Base-by-base conservation (phyloP, 805 yeast species). In the Metschnikowia aberdeeniae region DNA sequence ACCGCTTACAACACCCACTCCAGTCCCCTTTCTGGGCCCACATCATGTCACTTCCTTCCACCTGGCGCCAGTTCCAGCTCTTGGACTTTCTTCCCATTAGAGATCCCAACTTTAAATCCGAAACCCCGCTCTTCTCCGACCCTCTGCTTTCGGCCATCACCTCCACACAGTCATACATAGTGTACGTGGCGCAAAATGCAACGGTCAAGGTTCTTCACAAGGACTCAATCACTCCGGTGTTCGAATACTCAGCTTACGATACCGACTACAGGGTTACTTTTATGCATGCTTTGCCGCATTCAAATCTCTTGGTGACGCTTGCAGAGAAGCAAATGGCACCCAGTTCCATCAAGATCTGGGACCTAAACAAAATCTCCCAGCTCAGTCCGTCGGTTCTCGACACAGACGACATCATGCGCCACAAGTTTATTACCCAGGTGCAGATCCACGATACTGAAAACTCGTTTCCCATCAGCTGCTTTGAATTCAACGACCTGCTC, bases 1-100 rank as follows among this genome's bases (percentile, higher is more conserved):
- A 3, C 26, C 26, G 8, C 26, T 22, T 22, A 22, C 32, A 29
- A 14, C 12, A 33, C 36, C n/a, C n/a, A 10, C 36, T 2, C 12
- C 19, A 33, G 12, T 12, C 36, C 43, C 34, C 43, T 8, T 6
- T 11, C 4, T 12, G 30, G 31, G 36, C 29, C n/a, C 29, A 12
- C 12, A 27, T 9, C 43, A 53, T 56, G 61, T 47, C 55, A 26
- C 49, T 51, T 27, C 59, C 62, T 17, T 45, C 54, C 8, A 49
- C 64, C 35, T 86, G 90, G 90, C 72, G 92, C 48, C 96, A 86
- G 58, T 86, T 92, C 64, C 88, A 87, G 49, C 86, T 92, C 63
- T 89, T 86, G 62, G 96, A 89, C 43, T 75, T 79, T 31, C 75
- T 82, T 0, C 97, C 97, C 5, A 84, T 93, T 14, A 68, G 82